Base-by-base conservation (phyloP, 1,139 yeast genomes). In the Candida glucosophila region DNA sequence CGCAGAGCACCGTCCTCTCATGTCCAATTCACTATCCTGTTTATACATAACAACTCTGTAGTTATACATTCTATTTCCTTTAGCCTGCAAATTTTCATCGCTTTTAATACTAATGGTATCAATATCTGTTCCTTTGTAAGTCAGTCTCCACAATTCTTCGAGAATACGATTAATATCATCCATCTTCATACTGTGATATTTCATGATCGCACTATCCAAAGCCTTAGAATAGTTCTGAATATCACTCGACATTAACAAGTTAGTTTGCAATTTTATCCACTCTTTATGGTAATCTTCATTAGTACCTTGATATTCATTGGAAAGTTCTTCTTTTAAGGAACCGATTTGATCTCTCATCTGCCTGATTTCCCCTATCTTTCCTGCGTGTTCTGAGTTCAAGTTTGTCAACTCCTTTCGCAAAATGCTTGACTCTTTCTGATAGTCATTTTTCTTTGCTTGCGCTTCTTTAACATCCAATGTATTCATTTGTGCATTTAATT, bases 1-100 rank as follows among this genome's bases (percentile, higher is more conserved):
- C 0, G 98, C 98, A 3, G 96, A 85, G 50, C 99, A 92, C 30
- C 98, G 61, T 1, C 98, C 99, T 37, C 98, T 69, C 99, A 92
- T 92, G 45, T 92, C 99, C 24, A 92, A 59, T 49, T 90, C 98
- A 2, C 77, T 80, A 29, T 82, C 92, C 40, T 82, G 85, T 47
- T 92, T 92, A 34, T 77, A 75, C 98, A 92, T 92, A 11, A 90
- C 95, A 13, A 92, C 96, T 21, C 97, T 67, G 48, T 90, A 90
- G 47, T 90, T 88, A 51, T 88, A 88, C 1, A 93, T 73, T 29
- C 90, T 59, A 29, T 76, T 76, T 1, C 77, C 76, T 27, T 72
- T 68, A 5, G 67, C 59, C 30, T 60, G 72, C 5, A 61, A 55
- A 24, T 77, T 79, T 23, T 73, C 76, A 40, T 88, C 97, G 25